Evolutionary conservation across 345 rosid species (phyloP), one percentile per base, ranked within the genome.

Genomic region (Erysimum cheiranthoides): DNA sequence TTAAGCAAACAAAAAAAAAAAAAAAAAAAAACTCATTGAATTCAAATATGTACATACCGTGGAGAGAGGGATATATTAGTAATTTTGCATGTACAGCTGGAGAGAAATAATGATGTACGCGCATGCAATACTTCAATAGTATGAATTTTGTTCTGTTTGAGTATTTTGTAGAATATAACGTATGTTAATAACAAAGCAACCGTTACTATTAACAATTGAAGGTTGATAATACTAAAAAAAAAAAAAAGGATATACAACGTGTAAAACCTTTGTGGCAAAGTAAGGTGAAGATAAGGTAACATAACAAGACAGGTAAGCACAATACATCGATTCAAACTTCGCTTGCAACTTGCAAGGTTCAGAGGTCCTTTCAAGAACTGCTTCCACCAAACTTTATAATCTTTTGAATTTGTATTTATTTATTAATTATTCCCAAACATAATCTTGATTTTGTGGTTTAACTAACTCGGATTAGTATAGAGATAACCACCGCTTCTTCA

Each of bases 301-400:
- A 64, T 21, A 64, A 50, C 28, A 76, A 69, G 70, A 77, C 71
- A 77, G 34, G 42, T 53, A 68, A 68, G 53, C 65, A 18, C 56
- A 61, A 27, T 50, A 61, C 40, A 62, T 62, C 62, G 65, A 46
- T 49, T 77, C 61, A 57, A 27, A 61, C 10, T 2, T 67, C 8
- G 51, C n/a, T 63, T 78, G 43, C 66, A 17, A 18, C 58, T 18
- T 49, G 79, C 74, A 71, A 71, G 71, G 73, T 77, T 66, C 11
- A 42, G 61, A 46, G 76, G 73, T 65, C 80, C 73, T 77, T 77
- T 71, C 76, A 71, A 66, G 61, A 59, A 58, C 73, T 78, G 73
- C 32, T 71, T 59, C 76, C 58, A 78, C 81, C 81, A 71, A 78
- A 78, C 77, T 17, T 65, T 49, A 0, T 38, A 45, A 12, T 40